A percentile compares a stretch with the other conserved stretches of the same genome.
Conservation (phyloP, 768 basidiomycete genomes). For the Mycena polygramma region DNA sequence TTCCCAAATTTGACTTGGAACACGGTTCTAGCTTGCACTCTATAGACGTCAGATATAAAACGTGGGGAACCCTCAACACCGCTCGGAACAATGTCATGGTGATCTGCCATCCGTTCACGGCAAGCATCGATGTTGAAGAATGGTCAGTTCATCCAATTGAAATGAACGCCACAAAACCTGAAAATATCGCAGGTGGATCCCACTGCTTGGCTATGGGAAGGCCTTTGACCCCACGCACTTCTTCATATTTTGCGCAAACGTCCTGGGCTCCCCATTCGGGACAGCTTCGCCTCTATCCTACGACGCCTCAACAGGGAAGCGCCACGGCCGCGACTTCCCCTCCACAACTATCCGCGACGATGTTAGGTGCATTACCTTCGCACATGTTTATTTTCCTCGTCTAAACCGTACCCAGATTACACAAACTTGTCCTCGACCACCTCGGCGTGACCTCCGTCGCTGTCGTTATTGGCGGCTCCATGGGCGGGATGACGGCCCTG, state of each 20-base stretch:
- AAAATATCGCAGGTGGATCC: slow-evolving; percentile 85
- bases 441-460: slow-evolving; percentile 89
- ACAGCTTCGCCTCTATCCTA: slow-evolving; percentile 88
- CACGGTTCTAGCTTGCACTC: slow-evolving; percentile 63
- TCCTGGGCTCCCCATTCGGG: slow-evolving; percentile 95
- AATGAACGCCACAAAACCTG: neutral
- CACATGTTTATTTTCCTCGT: neutral
- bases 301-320: slow-evolving; percentile 79
- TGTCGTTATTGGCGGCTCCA: slow-evolving; percentile 95
- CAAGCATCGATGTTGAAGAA: slow-evolving; percentile 83
- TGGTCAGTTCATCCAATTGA: slow-evolving; percentile 61
- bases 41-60: slow-evolving; percentile 81
- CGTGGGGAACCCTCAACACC: slow-evolving; percentile 79
- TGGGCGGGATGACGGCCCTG: slow-evolving; percentile 98
- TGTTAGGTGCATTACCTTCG: slow-evolving; percentile 67
- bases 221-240: slow-evolving; percentile 90
- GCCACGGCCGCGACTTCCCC: slow-evolving; percentile 95
- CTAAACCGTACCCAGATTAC: slow-evolving; percentile 64
- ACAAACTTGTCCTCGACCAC: slow-evolving; percentile 88
- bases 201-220: slow-evolving; percentile 90
- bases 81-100: slow-evolving; percentile 77
- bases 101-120: slow-evolving; percentile 85
- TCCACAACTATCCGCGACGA: slow-evolving; percentile 93
- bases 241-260: slow-evolving; percentile 95
- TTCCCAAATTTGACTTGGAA: slow-evolving; percentile 74